These are phyloP conservation scores for Iris pallida DNA, from an alignment of 116 monocot species.

Conservation along the genomic window DNA sequence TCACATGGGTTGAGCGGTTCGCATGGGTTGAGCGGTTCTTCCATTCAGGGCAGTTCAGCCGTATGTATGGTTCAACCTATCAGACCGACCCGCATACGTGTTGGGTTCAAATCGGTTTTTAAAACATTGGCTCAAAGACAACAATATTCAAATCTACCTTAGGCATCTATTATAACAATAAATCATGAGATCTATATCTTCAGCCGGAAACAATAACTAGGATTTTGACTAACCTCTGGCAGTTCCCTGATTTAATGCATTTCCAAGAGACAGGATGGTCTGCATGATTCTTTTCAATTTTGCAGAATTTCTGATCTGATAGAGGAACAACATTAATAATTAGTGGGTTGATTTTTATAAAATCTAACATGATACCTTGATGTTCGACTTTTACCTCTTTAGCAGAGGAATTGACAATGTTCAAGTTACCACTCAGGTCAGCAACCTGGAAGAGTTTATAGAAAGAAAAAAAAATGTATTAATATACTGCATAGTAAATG, in stretches of 20 bases:
- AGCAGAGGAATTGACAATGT: conserved; percentile 69
- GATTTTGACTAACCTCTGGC: conserved; percentile 58
- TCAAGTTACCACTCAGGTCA: conserved; percentile 65
- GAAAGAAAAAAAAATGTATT: neutral
- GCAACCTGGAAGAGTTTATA: conserved; percentile 39
- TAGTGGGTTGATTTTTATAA: too few relatives aligned
- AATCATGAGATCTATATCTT: too few relatives aligned
- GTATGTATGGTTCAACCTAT: too few relatives aligned
- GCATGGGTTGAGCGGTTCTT: too few relatives aligned
- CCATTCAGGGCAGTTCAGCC: too few relatives aligned
- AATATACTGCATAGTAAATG: neutral
- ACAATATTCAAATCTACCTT: too few relatives aligned
- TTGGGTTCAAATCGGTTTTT: too few relatives aligned
- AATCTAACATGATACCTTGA: too few relatives aligned
- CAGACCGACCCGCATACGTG: too few relatives aligned
- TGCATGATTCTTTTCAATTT: conserved; percentile 92
- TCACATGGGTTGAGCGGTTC: too few relatives aligned
- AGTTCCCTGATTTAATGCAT: conserved; percentile 90
- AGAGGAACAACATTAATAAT: neutral
- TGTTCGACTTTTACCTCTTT: conserved; percentile 44
- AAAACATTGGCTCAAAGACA: too few relatives aligned
- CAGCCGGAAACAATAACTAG: neutral
- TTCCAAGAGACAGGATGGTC: conserved; percentile 90
- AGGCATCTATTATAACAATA: too few relatives aligned
- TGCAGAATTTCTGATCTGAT: conserved; percentile 66